phyloP scores from a whole-genome alignment of 768 basidiomycete species.

The Serendipita indica region DNA sequence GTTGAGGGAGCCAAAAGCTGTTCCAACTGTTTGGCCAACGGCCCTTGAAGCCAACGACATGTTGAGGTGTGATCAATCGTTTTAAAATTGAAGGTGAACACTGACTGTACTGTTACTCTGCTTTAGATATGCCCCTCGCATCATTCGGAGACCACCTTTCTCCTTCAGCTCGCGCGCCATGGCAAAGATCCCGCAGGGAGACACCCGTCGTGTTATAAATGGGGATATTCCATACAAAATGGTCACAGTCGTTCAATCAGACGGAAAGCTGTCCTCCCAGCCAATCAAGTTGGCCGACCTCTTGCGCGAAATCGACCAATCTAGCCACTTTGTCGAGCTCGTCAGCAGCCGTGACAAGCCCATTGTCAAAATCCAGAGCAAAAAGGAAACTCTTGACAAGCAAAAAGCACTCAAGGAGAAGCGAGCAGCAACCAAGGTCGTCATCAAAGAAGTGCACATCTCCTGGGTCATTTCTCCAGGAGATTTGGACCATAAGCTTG shows the following conservation, averaged over 20 bases:
- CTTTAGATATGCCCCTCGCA: no score
- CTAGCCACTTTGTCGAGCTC: constrained; percentile 39
- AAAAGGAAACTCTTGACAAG: constrained; percentile 29
- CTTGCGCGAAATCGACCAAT: constrained; percentile 24
- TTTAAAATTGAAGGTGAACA: background rate
- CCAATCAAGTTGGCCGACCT: background rate
- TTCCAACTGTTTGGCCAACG: background rate
- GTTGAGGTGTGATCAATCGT: background rate
- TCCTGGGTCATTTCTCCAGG: constrained; percentile 47
- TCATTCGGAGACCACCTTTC: no score
- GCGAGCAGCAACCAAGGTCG: constrained; percentile 17
- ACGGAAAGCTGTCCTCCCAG: background rate
- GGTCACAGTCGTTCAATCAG: background rate
- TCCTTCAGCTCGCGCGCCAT: background rate
- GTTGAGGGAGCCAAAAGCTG: background rate
- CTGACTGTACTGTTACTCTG: background rate
- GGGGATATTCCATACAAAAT: background rate
- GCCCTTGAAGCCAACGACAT: background rate
- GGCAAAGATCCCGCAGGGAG: background rate
- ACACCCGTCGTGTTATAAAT: background rate
- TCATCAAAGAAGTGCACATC: constrained; percentile 51
- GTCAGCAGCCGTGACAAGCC: constrained; percentile 35
- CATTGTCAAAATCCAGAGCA: constrained; percentile 44
- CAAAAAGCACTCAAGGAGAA: constrained; percentile 26
- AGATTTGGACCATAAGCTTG: constrained; percentile 53